Base-by-base conservation (phyloP, 2,329 filamentous ascomycete genomes). In the Xylaria sp. region DNA sequence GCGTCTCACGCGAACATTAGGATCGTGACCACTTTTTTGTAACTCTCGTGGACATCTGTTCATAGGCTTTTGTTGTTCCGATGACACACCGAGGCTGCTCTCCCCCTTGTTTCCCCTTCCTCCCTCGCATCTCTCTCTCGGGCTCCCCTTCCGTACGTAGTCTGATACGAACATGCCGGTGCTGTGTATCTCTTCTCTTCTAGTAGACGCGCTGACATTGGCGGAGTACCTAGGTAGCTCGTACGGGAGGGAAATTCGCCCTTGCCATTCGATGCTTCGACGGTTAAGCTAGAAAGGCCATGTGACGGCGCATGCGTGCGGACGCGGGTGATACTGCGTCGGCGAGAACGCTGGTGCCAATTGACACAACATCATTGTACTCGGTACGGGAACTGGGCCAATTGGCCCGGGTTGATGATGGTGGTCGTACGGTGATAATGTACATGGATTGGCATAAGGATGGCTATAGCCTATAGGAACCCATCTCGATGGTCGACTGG, bases 251-350 rank as follows among this genome's bases (percentile, higher is more conserved):
- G 24, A 26, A 26, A 5, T 6, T 5, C 24, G 6, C 24, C 9
- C 20, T 29, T 44, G 11, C 21, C 11, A 7, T 13, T 34, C 29
- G 11, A 34, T 6, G 29, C 29, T 34, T 34, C 11, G 29, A 26
- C 21, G 41, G 21, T 21, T 44, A 38, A 22, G 44, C 49, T 38
- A 38, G 18, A 19, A 24, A 21, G 8, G 41, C n/a, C 41, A 29
- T 54, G 56, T 26, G 21, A 44, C n/a, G 4, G 29, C 16, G 29
- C 29, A 13, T 34, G 3, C 8, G 29, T 34, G 29, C 39, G 39
- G 44, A 59, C 57, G 59, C 59, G 48, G 57, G 59, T 62, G 59
- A 62, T 62, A 60, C 46, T 44, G 56, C 59, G 54, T 66, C 62
- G 57, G 61, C 55, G 61, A 48, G 53, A 59, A 50, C 40, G 44